phyloP scores from a whole-genome alignment of 2,329 filamentous ascomycete genomes.

The Ophiostoma novo-ulmi region DNA sequence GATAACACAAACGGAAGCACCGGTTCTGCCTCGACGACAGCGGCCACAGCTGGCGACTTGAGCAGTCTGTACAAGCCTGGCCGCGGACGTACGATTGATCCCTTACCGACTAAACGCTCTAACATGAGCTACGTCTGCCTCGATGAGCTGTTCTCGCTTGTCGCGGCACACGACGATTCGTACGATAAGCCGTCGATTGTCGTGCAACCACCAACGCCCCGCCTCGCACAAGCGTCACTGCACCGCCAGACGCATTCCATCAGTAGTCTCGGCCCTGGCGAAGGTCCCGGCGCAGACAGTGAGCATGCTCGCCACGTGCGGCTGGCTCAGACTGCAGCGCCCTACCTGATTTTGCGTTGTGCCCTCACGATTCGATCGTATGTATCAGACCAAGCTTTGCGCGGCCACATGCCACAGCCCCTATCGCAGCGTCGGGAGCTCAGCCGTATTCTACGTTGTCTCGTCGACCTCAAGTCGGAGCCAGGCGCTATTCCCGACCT shows the following conservation, averaged over 20 bases:
- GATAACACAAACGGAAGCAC: slow-evolving; percentile 35
- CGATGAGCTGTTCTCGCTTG: slow-evolving; percentile 69
- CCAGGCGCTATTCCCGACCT: slow-evolving; percentile 61
- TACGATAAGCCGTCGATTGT: slow-evolving; percentile 36
- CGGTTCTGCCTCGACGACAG: background rate
- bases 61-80: slow-evolving; percentile 59
- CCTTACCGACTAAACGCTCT: slow-evolving; percentile 58
- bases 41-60: slow-evolving; percentile 37
- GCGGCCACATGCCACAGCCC: slow-evolving; percentile 85
- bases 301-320: slow-evolving; percentile 44
- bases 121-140: slow-evolving; percentile 76
- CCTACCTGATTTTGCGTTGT: slow-evolving; percentile 75
- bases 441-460: slow-evolving; percentile 60
- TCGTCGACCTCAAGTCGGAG: slow-evolving; percentile 65
- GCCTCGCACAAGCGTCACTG: slow-evolving; percentile 31
- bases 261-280: slow-evolving; percentile 19
- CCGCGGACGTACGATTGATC: slow-evolving; percentile 66
- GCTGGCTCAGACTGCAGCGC: slow-evolving; percentile 70
- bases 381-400: slow-evolving; percentile 82
- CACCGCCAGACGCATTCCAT: slow-evolving; percentile 39
- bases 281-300: slow-evolving; percentile 29
- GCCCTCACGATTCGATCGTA: slow-evolving; percentile 78
- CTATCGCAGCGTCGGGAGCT: slow-evolving; percentile 75
- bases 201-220: slow-evolving; percentile 44
- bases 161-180: slow-evolving; percentile 41